phyloP scores from a whole-genome alignment of 208 protist genomes.

The Spongospora subterranea region DNA sequence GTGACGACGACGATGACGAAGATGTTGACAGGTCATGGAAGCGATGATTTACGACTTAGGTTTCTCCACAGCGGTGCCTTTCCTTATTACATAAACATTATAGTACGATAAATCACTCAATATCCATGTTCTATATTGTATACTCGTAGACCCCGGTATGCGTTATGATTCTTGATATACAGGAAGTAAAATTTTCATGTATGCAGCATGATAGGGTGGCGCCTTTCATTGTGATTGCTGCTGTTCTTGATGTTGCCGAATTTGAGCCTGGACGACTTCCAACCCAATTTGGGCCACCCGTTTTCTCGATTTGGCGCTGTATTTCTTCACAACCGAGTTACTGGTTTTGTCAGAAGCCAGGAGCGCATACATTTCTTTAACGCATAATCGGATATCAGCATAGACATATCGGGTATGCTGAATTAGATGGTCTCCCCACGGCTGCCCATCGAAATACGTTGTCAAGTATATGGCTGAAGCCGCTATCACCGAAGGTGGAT shows the following conservation, averaged over 20 bases:
- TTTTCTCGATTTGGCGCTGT: slow-evolving; percentile 10
- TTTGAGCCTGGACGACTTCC: slow-evolving; percentile 26
- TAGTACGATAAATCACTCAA: no score
- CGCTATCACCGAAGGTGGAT: slow-evolving; percentile 87
- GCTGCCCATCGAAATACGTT: slow-evolving; percentile 51
- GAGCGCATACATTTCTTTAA: slow-evolving; percentile 53
- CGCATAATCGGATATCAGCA: slow-evolving; percentile 20
- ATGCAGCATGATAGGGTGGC: no score
- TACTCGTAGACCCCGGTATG: no score
- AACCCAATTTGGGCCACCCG: slow-evolving; percentile 25
- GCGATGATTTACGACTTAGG: slow-evolving; percentile 11
- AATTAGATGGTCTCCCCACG: slow-evolving; percentile 42
- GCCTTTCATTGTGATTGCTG: no score
- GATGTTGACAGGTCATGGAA: slow-evolving; percentile 30
- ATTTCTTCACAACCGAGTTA: slow-evolving; percentile 39
- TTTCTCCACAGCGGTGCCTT: no score
- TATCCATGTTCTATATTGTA: no score
- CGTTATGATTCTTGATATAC: no score
- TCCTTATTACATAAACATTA: no score
- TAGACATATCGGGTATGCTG: slow-evolving; percentile 47
- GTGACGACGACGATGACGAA: slow-evolving; percentile 38
- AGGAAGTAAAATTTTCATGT: no score
- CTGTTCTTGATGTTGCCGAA: slow-evolving; percentile 47
- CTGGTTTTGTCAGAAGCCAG: slow-evolving; percentile 3
- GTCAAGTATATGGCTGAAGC: slow-evolving; percentile 86